Percentiles rank a stretch among this genome's conserved stretches.
These are phyloP conservation scores for Phoma sp. DNA, from an alignment of 2,329 filamentous ascomycete genomes.

Conservation along the genomic window DNA sequence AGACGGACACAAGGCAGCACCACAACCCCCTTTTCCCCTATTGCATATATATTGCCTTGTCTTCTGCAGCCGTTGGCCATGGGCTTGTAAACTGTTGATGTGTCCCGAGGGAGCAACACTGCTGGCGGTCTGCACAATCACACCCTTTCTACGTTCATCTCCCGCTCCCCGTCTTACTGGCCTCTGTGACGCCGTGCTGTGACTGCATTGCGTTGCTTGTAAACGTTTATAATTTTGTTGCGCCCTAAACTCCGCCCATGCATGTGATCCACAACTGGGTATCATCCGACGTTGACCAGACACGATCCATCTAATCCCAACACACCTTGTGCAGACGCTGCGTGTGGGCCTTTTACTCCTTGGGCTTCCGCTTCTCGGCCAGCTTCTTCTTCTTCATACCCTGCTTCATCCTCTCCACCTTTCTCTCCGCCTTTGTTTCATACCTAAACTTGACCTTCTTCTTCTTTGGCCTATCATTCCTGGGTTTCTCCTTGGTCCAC, in stretches of 20 bases:
- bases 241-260: conserved; percentile 16
- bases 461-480: conserved; percentile 65
- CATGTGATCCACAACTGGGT: conserved; percentile 19
- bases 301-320: not conserved
- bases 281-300: conserved; percentile 3
- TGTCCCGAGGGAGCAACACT: conserved; percentile 41
- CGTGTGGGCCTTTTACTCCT: conserved; percentile 25
- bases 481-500: conserved; percentile 62
- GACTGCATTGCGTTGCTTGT: not conserved
- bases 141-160: conserved; percentile 8
- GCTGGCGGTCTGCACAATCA: conserved; percentile 18
- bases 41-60: conserved; percentile 37
- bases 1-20: conserved; percentile 26
- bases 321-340: not conserved
- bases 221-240: not conserved
- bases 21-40: conserved; percentile 24
- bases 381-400: conserved; percentile 73
- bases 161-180: not conserved
- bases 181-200: not conserved
- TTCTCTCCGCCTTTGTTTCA: conserved; percentile 84
- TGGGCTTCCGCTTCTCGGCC: conserved; percentile 61
- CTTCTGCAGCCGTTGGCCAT: conserved; percentile 34
- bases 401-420: conserved; percentile 65
- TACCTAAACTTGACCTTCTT: conserved; percentile 94
- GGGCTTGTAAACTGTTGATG: conserved; percentile 41